phyloP scores from a whole-genome alignment of 129 eudicot genomes.

The Flaveria ramosissima region DNA sequence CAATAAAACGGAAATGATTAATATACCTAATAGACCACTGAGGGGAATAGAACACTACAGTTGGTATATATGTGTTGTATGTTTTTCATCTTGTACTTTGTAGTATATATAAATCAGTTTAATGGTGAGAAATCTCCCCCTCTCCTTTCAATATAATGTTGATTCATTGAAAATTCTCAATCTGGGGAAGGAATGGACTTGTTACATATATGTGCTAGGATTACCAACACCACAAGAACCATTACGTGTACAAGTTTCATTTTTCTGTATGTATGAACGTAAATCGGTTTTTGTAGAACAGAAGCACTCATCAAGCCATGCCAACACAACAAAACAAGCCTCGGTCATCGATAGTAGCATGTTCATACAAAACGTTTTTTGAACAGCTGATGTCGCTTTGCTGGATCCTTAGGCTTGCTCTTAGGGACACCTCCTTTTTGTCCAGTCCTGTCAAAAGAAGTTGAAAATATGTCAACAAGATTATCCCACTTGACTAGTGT shows the following conservation, averaged over 20 bases:
- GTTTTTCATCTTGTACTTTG: neutral
- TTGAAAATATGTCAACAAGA: neutral
- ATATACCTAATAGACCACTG: neutral
- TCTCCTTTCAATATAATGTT: neutral
- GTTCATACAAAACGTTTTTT: slow-evolving; percentile 67
- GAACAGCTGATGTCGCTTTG: slow-evolving; percentile 71
- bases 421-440: slow-evolving; percentile 36
- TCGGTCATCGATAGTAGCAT: neutral
- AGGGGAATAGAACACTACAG: neutral
- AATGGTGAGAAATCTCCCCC: neutral
- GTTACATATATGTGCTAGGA: neutral
- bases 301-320: neutral
- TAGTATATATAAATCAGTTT: neutral
- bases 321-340: slow-evolving; percentile 22
- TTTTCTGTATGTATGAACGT: neutral
- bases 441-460: slow-evolving; percentile 56
- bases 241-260: neutral
- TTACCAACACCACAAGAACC: neutral
- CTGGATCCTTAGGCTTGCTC: slow-evolving; percentile 74
- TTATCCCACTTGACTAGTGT: neutral
- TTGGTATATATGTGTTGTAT: no score
- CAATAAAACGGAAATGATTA: no score
- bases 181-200: neutral
- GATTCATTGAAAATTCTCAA: neutral
- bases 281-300: neutral